Base-by-base conservation (phyloP, 2,329 filamentous ascomycete genomes). In the Trichophyton schoenleinii region DNA sequence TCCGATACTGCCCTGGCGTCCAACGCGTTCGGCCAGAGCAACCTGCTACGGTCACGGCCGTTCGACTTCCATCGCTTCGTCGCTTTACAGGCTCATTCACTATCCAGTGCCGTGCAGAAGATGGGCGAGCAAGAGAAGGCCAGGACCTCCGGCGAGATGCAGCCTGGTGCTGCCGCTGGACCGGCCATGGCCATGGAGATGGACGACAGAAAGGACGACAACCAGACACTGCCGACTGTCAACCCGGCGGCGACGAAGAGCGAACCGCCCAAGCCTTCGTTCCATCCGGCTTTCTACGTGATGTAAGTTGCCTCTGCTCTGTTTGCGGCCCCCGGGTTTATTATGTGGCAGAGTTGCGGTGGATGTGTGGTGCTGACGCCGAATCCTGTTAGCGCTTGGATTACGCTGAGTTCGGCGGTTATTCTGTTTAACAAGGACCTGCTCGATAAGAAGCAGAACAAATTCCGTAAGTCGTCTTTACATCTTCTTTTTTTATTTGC, bases 341-440 rank as follows among this genome's bases (percentile, higher is more conserved):
- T 13, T 34, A n/a, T 6, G 5, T 57, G n/a, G 8, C 34, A 25
- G 34, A 11, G 34, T 38, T 38, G 34, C 11, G 34, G 34, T 38
- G 60, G 28, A 28, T 38, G 31, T 9, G 15, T 22, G 28, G 28
- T 48, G 38, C 53, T 57, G 42, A 58, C 15, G 3, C 18, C 0
- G 13, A 22, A 31, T 38, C 28, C 15, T 52, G 59, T 74, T 74
- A 96, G 91, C 69, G 81, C 86, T 68, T 99, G 94, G 94, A 97
- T 99, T 72, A 80, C 86, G 63, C 81, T 96, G 74, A 95, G 89
- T 71, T 96, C 91, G 49, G 89, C 87, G 69, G 91, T 97, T 72
- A 99, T 99, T 74, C 81, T 99, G 64, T 97, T 96, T 87, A 97
- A 99, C 86, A 99, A 99, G 84, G 96, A 89, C 85, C 90, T 99